These are phyloP conservation scores for Diaporthe destruens DNA, from an alignment of 2,329 filamentous ascomycete species.

Conservation along the genomic window DNA sequence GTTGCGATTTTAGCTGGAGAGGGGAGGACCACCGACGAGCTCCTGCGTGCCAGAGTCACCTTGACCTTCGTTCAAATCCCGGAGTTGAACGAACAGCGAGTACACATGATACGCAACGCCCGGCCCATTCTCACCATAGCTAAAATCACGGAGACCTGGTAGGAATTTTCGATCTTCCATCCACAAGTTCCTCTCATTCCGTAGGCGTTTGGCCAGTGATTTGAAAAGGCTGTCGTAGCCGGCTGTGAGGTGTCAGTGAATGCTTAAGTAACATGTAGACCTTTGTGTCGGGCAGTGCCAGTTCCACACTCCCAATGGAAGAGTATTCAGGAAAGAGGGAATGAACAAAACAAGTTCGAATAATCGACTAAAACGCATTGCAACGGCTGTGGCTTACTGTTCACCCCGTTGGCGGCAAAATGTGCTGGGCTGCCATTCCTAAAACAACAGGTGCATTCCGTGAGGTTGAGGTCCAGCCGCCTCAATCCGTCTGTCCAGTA, in stretches of 20 bases:
- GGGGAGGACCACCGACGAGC: no score
- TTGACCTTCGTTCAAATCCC: neutral
- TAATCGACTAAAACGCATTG: neutral
- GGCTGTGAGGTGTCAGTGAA: neutral
- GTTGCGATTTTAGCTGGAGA: no score
- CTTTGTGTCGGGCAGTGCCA: neutral
- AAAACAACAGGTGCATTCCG: neutral
- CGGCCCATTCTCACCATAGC: neutral
- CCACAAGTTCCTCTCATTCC: fast-evolving
- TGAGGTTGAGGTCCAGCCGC: neutral
- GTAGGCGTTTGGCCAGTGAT: neutral
- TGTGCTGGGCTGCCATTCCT: no score
- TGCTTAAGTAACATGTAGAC: neutral
- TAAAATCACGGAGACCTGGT: neutral
- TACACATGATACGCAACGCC: neutral
- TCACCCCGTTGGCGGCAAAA: neutral
- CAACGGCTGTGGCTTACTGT: neutral
- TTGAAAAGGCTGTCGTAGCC: neutral
- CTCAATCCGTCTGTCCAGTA: neutral
- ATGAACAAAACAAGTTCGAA: no score
- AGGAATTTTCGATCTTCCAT: neutral
- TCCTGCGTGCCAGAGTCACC: no score
- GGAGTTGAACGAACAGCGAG: neutral
- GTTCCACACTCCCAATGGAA: neutral
- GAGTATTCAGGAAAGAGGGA: neutral